Percentiles rank a stretch among this genome's conserved stretches.
These are phyloP conservation scores for Pythium inflatum DNA, from an alignment of 352 stramenopile genomes.

Conservation along the genomic window DNA sequence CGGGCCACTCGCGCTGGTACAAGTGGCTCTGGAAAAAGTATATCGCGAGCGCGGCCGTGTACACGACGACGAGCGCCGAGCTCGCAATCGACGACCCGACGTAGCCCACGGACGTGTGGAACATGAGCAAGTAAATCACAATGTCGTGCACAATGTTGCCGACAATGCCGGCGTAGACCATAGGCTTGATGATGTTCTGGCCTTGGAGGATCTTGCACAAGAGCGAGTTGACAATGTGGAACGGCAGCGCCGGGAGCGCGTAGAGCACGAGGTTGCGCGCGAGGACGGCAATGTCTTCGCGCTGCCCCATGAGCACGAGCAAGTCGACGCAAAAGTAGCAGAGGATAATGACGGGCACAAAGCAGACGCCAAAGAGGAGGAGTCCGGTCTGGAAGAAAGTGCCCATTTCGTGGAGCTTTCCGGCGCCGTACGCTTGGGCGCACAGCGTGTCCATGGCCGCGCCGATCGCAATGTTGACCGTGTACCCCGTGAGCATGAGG, in stretches of 20 bases:
- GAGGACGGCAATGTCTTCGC: slow-evolving; percentile 61
- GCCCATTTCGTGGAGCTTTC: slow-evolving; percentile 84
- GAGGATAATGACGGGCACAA: slow-evolving; percentile 60
- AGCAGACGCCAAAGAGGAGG: slow-evolving; percentile 67
- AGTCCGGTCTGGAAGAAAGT: slow-evolving; percentile 87
- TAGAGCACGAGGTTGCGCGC: slow-evolving; percentile 72
- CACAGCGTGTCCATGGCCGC: slow-evolving; percentile 91
- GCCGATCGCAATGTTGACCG: slow-evolving; percentile 80
- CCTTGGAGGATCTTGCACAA: slow-evolving; percentile 86
- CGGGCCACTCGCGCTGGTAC: slow-evolving; percentile 76
- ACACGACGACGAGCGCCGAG: slow-evolving; percentile 56
- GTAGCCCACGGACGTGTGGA: slow-evolving; percentile 75
- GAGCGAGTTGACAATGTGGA: slow-evolving; percentile 78
- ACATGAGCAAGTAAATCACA: slow-evolving; percentile 88
- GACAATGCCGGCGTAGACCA: slow-evolving; percentile 79
- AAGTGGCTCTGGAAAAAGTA: slow-evolving; percentile 73
- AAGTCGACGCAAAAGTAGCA: slow-evolving; percentile 81
- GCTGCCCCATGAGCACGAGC: slow-evolving; percentile 74
- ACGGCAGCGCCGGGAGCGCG: slow-evolving; percentile 81
- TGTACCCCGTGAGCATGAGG: slow-evolving; percentile 83
- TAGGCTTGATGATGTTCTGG: slow-evolving; percentile 83
- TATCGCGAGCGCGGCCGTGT: slow-evolving; percentile 62
- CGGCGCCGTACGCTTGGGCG: slow-evolving; percentile 81
- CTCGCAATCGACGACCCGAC: slow-evolving; percentile 76
- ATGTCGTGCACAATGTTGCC: slow-evolving; percentile 79